Conservation (phyloP, 2,329 filamentous ascomycete species). For the Colletotrichum sp. region DNA sequence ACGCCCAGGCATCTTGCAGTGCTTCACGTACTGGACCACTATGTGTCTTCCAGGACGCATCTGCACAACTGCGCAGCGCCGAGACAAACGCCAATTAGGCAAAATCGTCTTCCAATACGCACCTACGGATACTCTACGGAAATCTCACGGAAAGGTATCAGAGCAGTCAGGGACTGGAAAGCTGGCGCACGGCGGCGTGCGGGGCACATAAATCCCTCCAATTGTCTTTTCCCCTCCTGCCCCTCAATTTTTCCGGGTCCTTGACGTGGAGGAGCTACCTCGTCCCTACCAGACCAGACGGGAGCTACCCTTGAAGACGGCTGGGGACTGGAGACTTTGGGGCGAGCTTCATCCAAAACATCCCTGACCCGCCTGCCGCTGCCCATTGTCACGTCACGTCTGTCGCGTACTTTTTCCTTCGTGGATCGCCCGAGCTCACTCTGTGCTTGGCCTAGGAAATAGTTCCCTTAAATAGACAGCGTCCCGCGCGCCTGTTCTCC, state of each 20-base stretch:
- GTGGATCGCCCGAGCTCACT: neutral
- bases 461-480: constrained; percentile 10
- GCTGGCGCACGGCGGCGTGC: constrained; percentile 14
- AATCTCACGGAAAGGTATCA: neutral
- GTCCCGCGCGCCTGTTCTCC: neutral
- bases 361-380: neutral
- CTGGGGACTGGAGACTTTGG: neutral
- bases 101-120: neutral
- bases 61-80: neutral
- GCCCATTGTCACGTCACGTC: neutral
- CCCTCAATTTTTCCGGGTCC: constrained; percentile 41
- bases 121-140: neutral
- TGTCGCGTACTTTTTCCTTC: neutral
- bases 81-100: neutral
- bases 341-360: constrained; percentile 14
- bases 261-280: neutral
- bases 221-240: constrained; percentile 28
- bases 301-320: neutral
- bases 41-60: neutral
- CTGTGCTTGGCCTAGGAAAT: neutral
- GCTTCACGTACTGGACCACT: neutral
- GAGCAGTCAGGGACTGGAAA: neutral
- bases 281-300: neutral
- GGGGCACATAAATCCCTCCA: constrained; percentile 23
- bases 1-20: neutral